These are phyloP conservation scores for Papiliotrema laurentii DNA, from an alignment of 1,284 basidiomycete species.

Conservation along the genomic window DNA sequence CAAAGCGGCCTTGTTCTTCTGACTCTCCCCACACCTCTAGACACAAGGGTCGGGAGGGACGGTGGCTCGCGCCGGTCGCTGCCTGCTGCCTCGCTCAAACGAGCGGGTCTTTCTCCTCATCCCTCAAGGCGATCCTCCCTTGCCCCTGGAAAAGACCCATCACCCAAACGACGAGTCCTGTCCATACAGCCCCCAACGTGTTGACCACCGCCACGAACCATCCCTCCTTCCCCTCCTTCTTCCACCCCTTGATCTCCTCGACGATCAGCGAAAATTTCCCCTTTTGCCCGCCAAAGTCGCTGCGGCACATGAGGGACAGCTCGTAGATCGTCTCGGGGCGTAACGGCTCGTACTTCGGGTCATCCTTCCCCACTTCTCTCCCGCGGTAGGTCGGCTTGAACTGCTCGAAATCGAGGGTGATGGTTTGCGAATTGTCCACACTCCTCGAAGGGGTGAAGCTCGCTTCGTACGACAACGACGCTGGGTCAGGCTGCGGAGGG, in stretches of 20 bases:
- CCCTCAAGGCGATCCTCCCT: slow-evolving; percentile 8
- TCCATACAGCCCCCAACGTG: slow-evolving; percentile 1
- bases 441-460: slow-evolving; percentile 29
- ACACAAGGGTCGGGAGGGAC: no score
- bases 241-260: slow-evolving; percentile 21
- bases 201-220: neutral
- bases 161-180: slow-evolving; percentile 5
- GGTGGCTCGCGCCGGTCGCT: no score
- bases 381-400: slow-evolving; percentile 51
- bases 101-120: slow-evolving; percentile 11
- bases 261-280: slow-evolving; percentile 43
- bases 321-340: slow-evolving; percentile 38
- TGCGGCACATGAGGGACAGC: no score
- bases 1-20: no score
- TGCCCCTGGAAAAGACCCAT: neutral
- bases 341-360: slow-evolving; percentile 32
- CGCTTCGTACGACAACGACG: slow-evolving; percentile 49
- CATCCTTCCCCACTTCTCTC: slow-evolving; percentile 30
- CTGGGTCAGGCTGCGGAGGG: slow-evolving; percentile 23
- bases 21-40: no score
- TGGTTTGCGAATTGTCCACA: neutral
- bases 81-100: neutral
- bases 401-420: slow-evolving; percentile 42
- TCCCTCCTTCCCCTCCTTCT: neutral
- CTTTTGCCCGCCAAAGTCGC: slow-evolving; percentile 45